Evolutionary conservation across 441 rosid genomes (phyloP).

Genomic region (Brassica hybrid): DNA sequence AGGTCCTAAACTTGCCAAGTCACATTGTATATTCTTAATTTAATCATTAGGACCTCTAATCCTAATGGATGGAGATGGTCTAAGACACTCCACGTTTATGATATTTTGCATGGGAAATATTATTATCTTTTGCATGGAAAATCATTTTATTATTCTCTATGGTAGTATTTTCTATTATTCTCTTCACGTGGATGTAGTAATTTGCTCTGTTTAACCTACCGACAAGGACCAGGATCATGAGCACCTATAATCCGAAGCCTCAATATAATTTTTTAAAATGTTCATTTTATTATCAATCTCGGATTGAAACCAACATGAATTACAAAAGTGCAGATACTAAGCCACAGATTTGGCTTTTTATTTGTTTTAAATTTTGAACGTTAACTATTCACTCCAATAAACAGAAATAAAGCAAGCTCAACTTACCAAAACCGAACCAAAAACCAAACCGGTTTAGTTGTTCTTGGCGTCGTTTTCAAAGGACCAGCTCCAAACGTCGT

Average conservation of each 20-base stretch:
- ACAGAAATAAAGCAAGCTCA: background rate
- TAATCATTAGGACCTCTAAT: no score
- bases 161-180: no score
- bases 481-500: constrained; percentile 43
- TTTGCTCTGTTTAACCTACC: background rate
- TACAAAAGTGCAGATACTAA: background rate
- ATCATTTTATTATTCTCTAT: no score
- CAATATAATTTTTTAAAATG: background rate
- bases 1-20: no score
- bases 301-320: constrained; percentile 1
- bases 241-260: no score
- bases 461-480: constrained; percentile 33
- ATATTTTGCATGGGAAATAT: no score
- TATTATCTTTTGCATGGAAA: no score
- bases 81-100: no score
- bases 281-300: constrained; percentile 13
- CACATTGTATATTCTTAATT: no score
- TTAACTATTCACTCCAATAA: background rate
- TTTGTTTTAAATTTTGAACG: background rate
- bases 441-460: constrained; percentile 4
- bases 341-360: constrained; percentile 34
- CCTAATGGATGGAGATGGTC: no score
- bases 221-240: no score
- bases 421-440: background rate
- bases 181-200: no score